Evolutionary conservation across 768 basidiomycete species (phyloP).

Genomic region (Hysterangium stoloniferum): DNA sequence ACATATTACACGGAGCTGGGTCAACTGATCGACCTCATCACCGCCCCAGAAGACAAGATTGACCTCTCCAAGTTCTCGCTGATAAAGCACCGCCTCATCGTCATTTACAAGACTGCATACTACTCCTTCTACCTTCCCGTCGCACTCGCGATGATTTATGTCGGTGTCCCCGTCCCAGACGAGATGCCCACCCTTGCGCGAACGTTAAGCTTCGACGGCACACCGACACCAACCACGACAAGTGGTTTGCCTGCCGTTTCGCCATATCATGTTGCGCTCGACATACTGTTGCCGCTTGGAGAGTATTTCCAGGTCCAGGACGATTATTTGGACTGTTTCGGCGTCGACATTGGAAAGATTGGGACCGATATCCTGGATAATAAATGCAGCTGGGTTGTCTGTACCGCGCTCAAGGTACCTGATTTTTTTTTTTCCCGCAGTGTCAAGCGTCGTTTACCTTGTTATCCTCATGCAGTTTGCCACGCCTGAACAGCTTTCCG

Average conservation of each 20-base stretch:
- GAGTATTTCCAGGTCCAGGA: conserved; percentile 99
- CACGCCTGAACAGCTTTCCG: conserved; percentile 44
- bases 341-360: conserved; percentile 86
- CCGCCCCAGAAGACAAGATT: conserved; percentile 84
- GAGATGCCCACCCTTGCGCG: conserved; percentile 1
- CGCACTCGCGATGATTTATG: conserved; percentile 84
- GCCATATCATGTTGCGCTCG: conserved; percentile 68
- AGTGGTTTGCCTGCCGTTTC: conserved; percentile 14
- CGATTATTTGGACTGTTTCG: conserved; percentile 92
- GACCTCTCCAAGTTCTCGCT: conserved; percentile 86
- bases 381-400: conserved; percentile 97
- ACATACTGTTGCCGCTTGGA: conserved; percentile 85
- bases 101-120: conserved; percentile 94
- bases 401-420: conserved; percentile 56
- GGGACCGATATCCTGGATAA: conserved; percentile 98
- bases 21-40: conserved; percentile 92
- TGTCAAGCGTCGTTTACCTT: background rate
- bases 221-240: conserved; percentile 33
- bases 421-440: background rate
- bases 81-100: conserved; percentile 86
- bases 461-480: conserved; percentile 25
- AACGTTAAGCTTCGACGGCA: conserved; percentile 33
- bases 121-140: conserved; percentile 99
- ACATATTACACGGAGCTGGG: conserved; percentile 94
- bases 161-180: conserved; percentile 40